Percentiles rank a stretch among this genome's conserved stretches.
Evolutionary conservation across 78 protist species (phyloP).

Genomic region (Dictyostelium brefeldianum): DNA sequence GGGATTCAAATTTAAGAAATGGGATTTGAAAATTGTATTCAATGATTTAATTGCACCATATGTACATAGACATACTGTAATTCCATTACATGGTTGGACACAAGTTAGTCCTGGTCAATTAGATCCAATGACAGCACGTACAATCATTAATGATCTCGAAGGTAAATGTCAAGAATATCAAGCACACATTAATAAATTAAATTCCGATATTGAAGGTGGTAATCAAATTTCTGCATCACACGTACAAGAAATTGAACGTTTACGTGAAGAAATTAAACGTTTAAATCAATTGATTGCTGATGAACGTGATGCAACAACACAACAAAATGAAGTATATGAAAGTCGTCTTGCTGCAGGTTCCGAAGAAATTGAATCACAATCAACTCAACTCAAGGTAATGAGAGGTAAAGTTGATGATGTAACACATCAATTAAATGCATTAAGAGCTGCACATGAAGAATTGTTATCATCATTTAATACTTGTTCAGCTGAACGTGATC

Average conservation of each 20-base stretch:
- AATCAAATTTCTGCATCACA: constrained; percentile 39
- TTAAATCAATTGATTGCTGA: constrained; percentile 25
- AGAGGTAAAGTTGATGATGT: constrained; percentile 51
- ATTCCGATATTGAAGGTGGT: constrained; percentile 53
- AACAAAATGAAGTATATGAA: constrained; percentile 60
- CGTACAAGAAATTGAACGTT: constrained; percentile 46
- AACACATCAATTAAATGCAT: background rate
- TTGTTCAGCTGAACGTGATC: constrained; percentile 4
- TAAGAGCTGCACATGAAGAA: constrained; percentile 44
- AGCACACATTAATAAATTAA: constrained; percentile 26
- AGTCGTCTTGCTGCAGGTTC: background rate
- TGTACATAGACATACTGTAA: constrained; percentile 70
- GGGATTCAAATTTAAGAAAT: constrained; percentile 68
- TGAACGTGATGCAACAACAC: constrained; percentile 38
- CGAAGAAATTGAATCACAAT: constrained; percentile 45
- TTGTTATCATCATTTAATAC: background rate
- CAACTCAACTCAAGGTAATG: constrained; percentile 11
- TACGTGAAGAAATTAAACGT: constrained; percentile 44
- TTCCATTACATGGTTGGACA: constrained; percentile 80
- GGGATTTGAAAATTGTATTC: constrained; percentile 76
- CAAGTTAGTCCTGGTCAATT: constrained; percentile 72
- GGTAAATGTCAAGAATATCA: constrained; percentile 55
- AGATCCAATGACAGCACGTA: constrained; percentile 74
- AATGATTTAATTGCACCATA: constrained; percentile 69
- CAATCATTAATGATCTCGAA: constrained; percentile 67